Evolutionary conservation across 1,284 basidiomycete genomes (phyloP).

Genomic region (Malassezia equina): DNA sequence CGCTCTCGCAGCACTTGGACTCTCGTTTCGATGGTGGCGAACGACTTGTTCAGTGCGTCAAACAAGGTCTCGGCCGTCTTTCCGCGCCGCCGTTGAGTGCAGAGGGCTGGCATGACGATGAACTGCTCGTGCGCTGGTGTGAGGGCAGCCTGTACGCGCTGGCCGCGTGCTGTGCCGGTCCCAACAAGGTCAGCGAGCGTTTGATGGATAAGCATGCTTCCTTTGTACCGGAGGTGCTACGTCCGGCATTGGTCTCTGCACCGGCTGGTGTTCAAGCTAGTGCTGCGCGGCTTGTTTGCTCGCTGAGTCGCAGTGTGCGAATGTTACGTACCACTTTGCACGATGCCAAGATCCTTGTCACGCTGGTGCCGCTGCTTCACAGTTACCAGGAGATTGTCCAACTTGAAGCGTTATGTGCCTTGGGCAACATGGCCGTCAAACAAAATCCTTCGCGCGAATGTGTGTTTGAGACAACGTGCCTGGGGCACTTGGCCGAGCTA

Average conservation of each 20-base stretch:
- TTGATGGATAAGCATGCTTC: constrained; percentile 30
- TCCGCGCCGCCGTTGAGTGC: constrained; percentile 1
- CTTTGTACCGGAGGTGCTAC: constrained; percentile 28
- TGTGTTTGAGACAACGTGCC: constrained; percentile 27
- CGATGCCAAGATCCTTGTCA: constrained; percentile 34
- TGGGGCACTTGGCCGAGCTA: constrained; percentile 25
- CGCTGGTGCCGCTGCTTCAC: constrained; percentile 28
- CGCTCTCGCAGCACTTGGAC: neutral
- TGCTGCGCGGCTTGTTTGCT: constrained; percentile 32
- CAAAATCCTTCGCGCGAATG: constrained; percentile 40
- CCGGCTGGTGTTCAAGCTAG: constrained; percentile 36
- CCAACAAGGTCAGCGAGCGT: neutral
- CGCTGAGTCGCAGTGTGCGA: constrained; percentile 33
- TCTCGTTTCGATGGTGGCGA: neutral
- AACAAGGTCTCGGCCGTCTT: neutral
- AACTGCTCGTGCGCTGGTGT: neutral
- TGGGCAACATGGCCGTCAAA: constrained; percentile 41
- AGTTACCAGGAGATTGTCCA: constrained; percentile 26
- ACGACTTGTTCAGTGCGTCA: neutral
- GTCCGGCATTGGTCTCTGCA: constrained; percentile 21
- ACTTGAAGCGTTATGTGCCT: constrained; percentile 29
- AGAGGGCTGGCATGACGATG: neutral
- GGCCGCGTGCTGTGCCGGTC: neutral
- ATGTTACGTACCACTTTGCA: constrained; percentile 37
- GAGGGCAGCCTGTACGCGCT: neutral